Percentiles rank a stretch among this genome's conserved stretches.
Conservation (phyloP, 2,329 filamentous ascomycete genomes). For the Aspergillus flavus region DNA sequence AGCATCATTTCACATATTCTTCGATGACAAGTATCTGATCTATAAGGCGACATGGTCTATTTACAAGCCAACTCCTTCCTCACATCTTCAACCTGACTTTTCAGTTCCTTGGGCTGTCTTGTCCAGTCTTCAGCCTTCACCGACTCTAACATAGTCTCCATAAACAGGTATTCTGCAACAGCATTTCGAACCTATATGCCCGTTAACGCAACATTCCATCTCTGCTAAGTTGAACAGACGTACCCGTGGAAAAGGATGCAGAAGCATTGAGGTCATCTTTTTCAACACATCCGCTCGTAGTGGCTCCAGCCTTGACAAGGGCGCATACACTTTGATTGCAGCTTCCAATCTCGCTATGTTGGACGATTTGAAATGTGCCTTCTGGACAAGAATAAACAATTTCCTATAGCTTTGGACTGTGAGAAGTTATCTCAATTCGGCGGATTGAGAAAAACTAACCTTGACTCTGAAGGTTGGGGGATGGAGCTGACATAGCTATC, state of each 20-base stretch:
- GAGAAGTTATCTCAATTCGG: conserved; percentile 8
- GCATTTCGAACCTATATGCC: conserved; percentile 36
- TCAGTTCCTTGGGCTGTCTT: conserved; percentile 36
- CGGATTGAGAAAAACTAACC: conserved; percentile 21
- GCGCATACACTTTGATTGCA: conserved; percentile 77
- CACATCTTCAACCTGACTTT: conserved; percentile 35
- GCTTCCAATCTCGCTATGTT: conserved; percentile 82
- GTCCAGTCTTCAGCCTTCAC: conserved; percentile 41
- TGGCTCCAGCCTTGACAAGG: conserved; percentile 60
- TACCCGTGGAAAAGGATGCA: conserved; percentile 81
- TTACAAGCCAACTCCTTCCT: conserved; percentile 20
- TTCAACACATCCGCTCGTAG: conserved; percentile 61
- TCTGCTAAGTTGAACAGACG: conserved; percentile 32
- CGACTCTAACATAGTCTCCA: conserved; percentile 33
- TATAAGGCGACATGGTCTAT: neutral
- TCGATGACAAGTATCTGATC: neutral
- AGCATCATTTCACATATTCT: neutral
- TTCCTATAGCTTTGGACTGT: conserved; percentile 51
- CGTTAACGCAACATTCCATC: conserved; percentile 5
- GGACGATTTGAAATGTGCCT: conserved; percentile 78
- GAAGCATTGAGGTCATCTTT: conserved; percentile 72
- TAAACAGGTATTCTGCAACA: conserved; percentile 41
- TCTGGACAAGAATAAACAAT: conserved; percentile 73
- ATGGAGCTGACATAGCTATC: conserved; percentile 53
- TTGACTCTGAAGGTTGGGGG: conserved; percentile 51